These are phyloP conservation scores for Agrocybe chaxingu DNA, from an alignment of 768 basidiomycete genomes.

Conservation along the genomic window DNA sequence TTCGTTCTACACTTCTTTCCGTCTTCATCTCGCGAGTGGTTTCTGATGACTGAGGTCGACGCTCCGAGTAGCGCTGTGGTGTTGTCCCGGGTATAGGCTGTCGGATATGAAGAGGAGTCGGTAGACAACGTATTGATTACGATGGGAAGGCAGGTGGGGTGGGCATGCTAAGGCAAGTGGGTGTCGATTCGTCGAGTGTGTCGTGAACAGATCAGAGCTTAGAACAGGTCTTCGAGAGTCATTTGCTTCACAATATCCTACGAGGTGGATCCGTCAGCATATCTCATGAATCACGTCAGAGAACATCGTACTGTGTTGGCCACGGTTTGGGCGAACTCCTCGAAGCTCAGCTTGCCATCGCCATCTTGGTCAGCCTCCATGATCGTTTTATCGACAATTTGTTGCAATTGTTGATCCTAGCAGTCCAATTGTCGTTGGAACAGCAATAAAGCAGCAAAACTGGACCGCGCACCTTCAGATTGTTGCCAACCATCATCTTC, in stretches of 20 bases:
- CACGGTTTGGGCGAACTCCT: conserved; percentile 96
- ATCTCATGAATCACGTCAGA: background rate
- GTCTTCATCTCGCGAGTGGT: too few species aligned
- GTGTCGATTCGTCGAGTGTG: background rate
- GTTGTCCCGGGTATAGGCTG: too few species aligned
- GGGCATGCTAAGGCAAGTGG: too few species aligned
- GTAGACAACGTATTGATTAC: too few species aligned
- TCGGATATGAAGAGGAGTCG: too few species aligned
- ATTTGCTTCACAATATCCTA: conserved; percentile 99
- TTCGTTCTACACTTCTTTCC: background rate
- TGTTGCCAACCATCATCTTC: conserved; percentile 99
- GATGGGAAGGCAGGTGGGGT: too few species aligned
- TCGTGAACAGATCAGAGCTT: conserved; percentile 9
- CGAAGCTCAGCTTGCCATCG: conserved; percentile 95
- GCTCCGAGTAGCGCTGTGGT: too few species aligned
- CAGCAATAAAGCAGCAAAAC: conserved; percentile 1
- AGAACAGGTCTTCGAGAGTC: conserved; percentile 94
- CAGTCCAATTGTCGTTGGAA: conserved; percentile 1
- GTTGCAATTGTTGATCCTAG: conserved; percentile 96
- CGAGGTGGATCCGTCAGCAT: background rate
- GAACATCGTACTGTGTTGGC: conserved; percentile 77
- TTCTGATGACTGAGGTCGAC: too few species aligned
- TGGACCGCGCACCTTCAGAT: conserved; percentile 71
- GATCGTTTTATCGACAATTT: conserved; percentile 99
- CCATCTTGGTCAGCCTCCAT: conserved; percentile 99